Evolutionary conservation across 345 rosid species (phyloP).

Genomic region (Rhodamnia rubescens): DNA sequence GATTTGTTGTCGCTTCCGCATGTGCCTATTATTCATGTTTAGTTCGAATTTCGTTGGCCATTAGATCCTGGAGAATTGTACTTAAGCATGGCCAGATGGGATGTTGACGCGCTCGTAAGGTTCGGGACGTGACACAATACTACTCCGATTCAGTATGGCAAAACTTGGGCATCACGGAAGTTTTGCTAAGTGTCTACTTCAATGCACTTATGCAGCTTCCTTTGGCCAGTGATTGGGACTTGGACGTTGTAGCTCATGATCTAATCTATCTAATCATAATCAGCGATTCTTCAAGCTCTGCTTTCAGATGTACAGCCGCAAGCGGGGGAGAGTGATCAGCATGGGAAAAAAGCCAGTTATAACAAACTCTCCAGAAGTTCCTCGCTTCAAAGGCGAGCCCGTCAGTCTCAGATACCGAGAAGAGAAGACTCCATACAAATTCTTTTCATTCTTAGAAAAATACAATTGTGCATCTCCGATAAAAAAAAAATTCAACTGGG

Average conservation of each 20-base stretch:
- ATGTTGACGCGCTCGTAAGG: too few species aligned
- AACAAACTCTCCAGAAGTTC: constrained; percentile 17
- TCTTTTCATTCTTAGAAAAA: too few species aligned
- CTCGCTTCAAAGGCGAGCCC: constrained; percentile 70
- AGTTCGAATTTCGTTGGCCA: too few species aligned
- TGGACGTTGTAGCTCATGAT: constrained; percentile 53
- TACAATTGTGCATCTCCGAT: background rate
- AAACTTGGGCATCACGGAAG: background rate
- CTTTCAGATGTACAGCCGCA: constrained; percentile 78
- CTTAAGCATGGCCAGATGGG: too few species aligned
- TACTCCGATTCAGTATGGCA: background rate
- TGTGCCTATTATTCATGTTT: too few species aligned
- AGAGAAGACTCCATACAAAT: too few species aligned
- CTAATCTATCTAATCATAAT: constrained; percentile 22
- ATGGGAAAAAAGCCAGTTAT: constrained; percentile 21
- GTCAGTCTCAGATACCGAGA: background rate
- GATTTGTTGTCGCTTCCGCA: too few species aligned
- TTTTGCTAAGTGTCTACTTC: background rate
- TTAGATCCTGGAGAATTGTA: too few species aligned
- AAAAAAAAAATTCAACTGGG: background rate
- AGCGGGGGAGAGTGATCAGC: constrained; percentile 38
- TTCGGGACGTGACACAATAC: too few species aligned
- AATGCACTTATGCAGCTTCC: constrained; percentile 45
- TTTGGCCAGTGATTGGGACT: constrained; percentile 45
- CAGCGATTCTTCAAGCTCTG: constrained; percentile 36